Evolutionary conservation across 2,329 filamentous ascomycete species (phyloP).

Genomic region (Seiridium unicorne): DNA sequence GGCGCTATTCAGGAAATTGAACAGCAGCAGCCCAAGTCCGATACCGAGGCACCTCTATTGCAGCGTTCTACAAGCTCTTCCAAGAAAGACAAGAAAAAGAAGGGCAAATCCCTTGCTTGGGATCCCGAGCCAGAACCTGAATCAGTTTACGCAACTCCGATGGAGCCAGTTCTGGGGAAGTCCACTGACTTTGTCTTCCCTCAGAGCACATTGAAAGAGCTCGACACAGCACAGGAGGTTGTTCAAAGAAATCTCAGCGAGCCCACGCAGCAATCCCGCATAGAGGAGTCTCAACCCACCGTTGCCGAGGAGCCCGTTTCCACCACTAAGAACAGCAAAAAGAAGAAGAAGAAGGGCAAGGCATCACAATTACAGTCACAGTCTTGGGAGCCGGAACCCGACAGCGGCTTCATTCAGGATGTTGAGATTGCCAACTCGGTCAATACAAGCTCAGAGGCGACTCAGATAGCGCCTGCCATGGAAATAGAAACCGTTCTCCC

Average conservation of each 20-base stretch:
- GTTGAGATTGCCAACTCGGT: no score
- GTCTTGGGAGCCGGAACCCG: conserved; percentile 5
- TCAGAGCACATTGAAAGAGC: not conserved
- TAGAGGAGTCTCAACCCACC: not conserved
- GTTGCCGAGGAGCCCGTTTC: not conserved
- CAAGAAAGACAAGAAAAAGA: conserved; percentile 23
- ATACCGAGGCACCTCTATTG: not conserved
- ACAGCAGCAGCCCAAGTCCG: not conserved
- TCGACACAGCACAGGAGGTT: not conserved
- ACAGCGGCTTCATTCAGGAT: not conserved
- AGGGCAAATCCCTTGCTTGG: conserved; percentile 21
- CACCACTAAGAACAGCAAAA: conserved; percentile 30
- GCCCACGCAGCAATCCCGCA: not conserved
- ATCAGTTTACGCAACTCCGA: not conserved
- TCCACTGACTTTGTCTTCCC: not conserved
- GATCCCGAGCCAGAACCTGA: not conserved
- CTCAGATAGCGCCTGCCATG: not conserved
- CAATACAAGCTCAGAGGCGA: not conserved
- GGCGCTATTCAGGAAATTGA: not conserved
- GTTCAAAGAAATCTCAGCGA: not conserved
- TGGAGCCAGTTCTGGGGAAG: not conserved
- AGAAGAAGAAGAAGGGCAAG: conserved; percentile 21
- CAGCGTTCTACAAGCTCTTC: not conserved
- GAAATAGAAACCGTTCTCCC: not conserved
- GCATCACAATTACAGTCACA: conserved; percentile 10